A percentile compares a stretch with the other conserved stretches of the same genome.
These are phyloP conservation scores for Microglena sp. DNA, from an alignment of 139 green algal genomes.

Conservation along the genomic window DNA sequence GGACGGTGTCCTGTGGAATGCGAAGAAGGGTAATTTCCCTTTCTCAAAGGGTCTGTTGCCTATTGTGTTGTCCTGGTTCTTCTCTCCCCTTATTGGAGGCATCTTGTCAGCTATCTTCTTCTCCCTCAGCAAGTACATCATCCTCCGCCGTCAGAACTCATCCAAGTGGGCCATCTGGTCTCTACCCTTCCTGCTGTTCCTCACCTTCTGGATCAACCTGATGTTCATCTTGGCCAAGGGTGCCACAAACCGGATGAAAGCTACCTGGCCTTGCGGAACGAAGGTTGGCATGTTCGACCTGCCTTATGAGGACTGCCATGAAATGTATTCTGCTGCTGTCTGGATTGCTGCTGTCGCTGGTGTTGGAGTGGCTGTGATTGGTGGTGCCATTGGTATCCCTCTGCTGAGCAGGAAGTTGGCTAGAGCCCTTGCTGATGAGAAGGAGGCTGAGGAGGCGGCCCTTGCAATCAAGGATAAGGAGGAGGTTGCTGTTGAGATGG, in stretches of 20 bases:
- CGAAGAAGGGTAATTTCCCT: constrained; percentile 9
- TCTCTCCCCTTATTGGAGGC: constrained; percentile 21
- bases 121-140: constrained; percentile 9
- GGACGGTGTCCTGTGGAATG: constrained; percentile 19
- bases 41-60: constrained; percentile 4
- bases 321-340: constrained; percentile 4
- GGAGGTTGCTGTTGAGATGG: too few species aligned
- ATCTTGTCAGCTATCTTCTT: constrained; percentile 16
- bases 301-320: constrained; percentile 7
- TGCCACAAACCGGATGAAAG: not conserved
- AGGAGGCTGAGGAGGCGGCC: too few species aligned
- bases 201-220: constrained; percentile 34
- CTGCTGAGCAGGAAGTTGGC: too few species aligned
- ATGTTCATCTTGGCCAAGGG: constrained; percentile 29
- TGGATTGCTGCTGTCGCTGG: constrained; percentile 5
- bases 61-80: constrained; percentile 22
- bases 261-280: constrained; percentile 2
- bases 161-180: constrained; percentile 19
- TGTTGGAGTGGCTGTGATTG: not conserved
- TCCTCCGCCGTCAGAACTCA: constrained; percentile 24
- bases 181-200: constrained; percentile 25
- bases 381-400: not conserved
- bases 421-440: not conserved
- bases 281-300: not conserved
- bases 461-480: too few species aligned